phyloP scores from a whole-genome alignment of 2,329 filamentous ascomycete genomes.

The Paecilomyces fulvus region DNA sequence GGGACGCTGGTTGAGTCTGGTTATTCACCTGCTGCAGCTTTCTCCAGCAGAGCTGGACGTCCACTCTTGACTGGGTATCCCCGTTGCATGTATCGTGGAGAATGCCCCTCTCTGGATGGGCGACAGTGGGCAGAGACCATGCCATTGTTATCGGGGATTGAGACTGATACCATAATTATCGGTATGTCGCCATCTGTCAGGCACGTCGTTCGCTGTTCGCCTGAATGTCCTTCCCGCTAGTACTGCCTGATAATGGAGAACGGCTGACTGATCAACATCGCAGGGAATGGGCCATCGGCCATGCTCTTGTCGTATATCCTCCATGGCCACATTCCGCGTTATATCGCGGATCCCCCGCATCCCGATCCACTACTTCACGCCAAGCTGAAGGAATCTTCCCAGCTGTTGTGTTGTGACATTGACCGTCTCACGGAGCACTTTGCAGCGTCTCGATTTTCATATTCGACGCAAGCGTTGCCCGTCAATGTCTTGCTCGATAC shows the following conservation, averaged over 20 bases:
- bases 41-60: neutral
- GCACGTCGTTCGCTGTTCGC: neutral
- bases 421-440: conserved; percentile 49
- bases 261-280: neutral
- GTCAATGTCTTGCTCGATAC: conserved; percentile 54
- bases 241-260: neutral
- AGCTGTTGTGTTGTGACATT: conserved; percentile 42
- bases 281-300: conserved; percentile 55
- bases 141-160: conserved; percentile 22
- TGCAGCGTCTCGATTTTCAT: conserved; percentile 47
- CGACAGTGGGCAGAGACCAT: conserved; percentile 15
- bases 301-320: conserved; percentile 56
- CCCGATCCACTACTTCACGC: conserved; percentile 49
- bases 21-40: neutral
- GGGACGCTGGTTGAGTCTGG: neutral
- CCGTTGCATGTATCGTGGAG: conserved; percentile 18
- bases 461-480: conserved; percentile 53
- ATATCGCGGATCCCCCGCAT: conserved; percentile 43
- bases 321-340: conserved; percentile 52
- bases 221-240: conserved; percentile 6
- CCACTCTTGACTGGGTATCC: conserved; percentile 2
- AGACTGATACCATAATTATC: conserved; percentile 35
- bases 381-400: conserved; percentile 42
- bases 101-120: conserved; percentile 22
- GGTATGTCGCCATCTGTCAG: conserved; percentile 24